phyloP scores from a whole-genome alignment of 129 eudicot species.

The Lactuca sativa region DNA sequence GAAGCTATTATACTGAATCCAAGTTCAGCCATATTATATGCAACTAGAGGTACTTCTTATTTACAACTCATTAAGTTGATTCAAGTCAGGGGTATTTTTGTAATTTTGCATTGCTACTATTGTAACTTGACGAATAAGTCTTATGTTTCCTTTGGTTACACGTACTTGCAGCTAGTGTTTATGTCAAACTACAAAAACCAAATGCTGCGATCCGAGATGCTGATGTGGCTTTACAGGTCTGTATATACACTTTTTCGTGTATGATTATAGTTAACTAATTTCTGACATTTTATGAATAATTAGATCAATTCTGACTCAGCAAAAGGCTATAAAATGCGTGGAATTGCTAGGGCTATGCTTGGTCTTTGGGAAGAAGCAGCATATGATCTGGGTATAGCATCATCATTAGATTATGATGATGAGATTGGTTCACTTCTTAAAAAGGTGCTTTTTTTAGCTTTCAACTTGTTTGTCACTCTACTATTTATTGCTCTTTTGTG shows the following conservation, averaged over 20 bases:
- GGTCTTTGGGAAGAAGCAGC: slow-evolving; percentile 94
- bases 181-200: slow-evolving; percentile 64
- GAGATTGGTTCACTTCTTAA: slow-evolving; percentile 58
- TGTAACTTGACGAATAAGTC: slow-evolving; percentile 4
- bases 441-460: slow-evolving; percentile 38
- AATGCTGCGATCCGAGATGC: slow-evolving; percentile 97
- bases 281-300: not conserved
- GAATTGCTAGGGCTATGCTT: slow-evolving; percentile 81
- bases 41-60: slow-evolving; percentile 61
- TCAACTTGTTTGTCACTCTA: not conserved
- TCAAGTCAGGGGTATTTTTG: not conserved
- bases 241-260: not conserved
- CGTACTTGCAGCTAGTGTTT: slow-evolving; percentile 61
- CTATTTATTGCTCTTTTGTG: not conserved
- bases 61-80: not conserved
- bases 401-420: slow-evolving; percentile 72
- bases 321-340: slow-evolving; percentile 76
- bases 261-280: not conserved
- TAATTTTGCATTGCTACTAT: not conserved
- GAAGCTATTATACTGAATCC: slow-evolving; percentile 77
- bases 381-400: slow-evolving; percentile 70
- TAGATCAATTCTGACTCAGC: slow-evolving; percentile 88
- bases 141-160: slow-evolving; percentile 2
- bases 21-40: slow-evolving; percentile 72
- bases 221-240: slow-evolving; percentile 85